phyloP scores from a whole-genome alignment of 768 basidiomycete genomes.

The Termitomyces sp. region DNA sequence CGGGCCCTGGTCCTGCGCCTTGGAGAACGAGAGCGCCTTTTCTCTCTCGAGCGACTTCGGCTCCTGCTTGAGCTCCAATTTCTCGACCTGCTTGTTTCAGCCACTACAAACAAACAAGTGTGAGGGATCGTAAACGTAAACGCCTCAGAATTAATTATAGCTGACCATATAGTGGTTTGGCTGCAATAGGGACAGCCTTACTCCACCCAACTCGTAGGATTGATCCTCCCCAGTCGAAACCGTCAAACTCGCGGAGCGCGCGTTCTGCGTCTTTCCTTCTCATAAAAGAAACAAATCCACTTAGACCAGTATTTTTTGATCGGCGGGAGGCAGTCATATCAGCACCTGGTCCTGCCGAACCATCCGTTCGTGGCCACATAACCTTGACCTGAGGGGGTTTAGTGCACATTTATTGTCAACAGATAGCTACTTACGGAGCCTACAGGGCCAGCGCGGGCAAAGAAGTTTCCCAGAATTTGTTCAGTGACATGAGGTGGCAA shows the following conservation, averaged over 20 bases:
- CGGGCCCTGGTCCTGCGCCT: conserved; percentile 33
- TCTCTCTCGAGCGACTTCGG: conserved; percentile 35
- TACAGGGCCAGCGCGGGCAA: conserved; percentile 89
- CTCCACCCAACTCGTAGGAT: conserved; percentile 92
- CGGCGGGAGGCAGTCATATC: conserved; percentile 73
- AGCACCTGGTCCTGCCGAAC: conserved; percentile 57
- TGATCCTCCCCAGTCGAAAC: conserved; percentile 91
- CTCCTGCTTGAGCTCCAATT: conserved; percentile 19
- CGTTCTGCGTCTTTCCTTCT: conserved; percentile 85
- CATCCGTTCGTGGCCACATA: conserved; percentile 97
- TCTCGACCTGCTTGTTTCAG: conserved; percentile 13
- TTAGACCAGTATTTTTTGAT: conserved; percentile 70
- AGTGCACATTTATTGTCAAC: not conserved
- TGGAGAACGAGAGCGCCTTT: conserved; percentile 36
- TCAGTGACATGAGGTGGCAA: conserved; percentile 86
- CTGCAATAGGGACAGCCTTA: conserved; percentile 87
- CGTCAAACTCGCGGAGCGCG: conserved; percentile 87
- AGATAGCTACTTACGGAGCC: conserved; percentile 57
- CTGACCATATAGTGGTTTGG: conserved; percentile 77
- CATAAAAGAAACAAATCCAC: conserved; percentile 98
- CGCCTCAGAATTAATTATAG: not conserved
- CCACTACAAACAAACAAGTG: conserved; percentile 7
- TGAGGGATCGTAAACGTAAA: not conserved
- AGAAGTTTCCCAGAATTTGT: conserved; percentile 80
- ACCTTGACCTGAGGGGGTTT: conserved; percentile 68